These are phyloP conservation scores for Vanilla planifolia DNA, from an alignment of 106 monocot species.

Conservation along the genomic window DNA sequence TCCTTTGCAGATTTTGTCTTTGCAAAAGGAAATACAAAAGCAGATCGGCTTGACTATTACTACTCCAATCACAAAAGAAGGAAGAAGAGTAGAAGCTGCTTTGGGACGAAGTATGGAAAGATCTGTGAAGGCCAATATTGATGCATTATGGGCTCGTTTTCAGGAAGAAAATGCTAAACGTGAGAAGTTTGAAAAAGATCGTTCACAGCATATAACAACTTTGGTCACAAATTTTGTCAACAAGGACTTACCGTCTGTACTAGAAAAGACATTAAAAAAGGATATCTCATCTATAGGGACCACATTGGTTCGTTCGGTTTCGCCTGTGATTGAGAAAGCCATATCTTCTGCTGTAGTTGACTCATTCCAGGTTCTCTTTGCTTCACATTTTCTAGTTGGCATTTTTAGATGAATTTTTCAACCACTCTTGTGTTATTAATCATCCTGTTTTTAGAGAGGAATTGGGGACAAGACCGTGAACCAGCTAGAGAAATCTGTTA, in stretches of 20 bases:
- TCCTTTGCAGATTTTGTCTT: constrained; percentile 5
- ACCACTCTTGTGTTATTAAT: neutral
- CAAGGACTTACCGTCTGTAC: constrained; percentile 69
- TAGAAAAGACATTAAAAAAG: constrained; percentile 83
- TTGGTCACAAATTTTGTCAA: constrained; percentile 55
- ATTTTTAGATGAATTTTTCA: neutral
- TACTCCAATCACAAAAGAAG: constrained; percentile 45
- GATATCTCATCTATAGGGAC: constrained; percentile 62
- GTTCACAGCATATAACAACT: constrained; percentile 62
- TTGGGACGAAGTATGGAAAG: constrained; percentile 87
- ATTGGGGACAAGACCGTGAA: constrained; percentile 83
- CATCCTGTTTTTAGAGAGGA: constrained; percentile 45
- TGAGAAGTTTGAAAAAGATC: constrained; percentile 75
- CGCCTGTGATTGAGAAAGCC: constrained; percentile 67
- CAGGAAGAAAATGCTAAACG: constrained; percentile 82
- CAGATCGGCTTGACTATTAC: neutral
- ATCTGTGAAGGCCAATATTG: constrained; percentile 61
- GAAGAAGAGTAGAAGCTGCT: constrained; percentile 65
- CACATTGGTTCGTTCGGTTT: constrained; percentile 48
- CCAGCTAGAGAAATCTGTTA: constrained; percentile 82
- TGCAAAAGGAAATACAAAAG: constrained; percentile 3
- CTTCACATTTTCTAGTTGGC: neutral
- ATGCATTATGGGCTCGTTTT: constrained; percentile 78
- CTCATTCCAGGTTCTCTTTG: constrained; percentile 62
- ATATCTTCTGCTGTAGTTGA: constrained; percentile 76